Percentiles rank a stretch among this genome's conserved stretches.
These are phyloP conservation scores for Ophiostoma himal-ulmi DNA, from an alignment of 2,329 filamentous ascomycete genomes.

Conservation along the genomic window DNA sequence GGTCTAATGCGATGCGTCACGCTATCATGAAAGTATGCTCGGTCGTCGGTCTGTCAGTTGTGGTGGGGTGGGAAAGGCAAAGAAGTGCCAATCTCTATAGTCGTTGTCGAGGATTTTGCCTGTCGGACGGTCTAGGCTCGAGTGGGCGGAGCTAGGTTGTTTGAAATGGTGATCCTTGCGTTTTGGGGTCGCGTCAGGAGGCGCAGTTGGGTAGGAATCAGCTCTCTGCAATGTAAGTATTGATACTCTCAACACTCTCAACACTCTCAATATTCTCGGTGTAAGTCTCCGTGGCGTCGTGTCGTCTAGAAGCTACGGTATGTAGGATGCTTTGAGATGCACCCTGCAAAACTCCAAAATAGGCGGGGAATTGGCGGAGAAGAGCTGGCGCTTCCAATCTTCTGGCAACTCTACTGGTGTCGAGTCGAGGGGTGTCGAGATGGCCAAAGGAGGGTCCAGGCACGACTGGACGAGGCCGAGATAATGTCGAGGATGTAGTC, in stretches of 20 bases:
- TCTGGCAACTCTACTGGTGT: too few species aligned
- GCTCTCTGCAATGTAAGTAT: background rate
- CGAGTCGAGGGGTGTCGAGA: background rate
- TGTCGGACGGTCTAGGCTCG: background rate
- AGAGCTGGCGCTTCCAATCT: background rate
- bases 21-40: too few species aligned
- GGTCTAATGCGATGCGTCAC: too few species aligned
- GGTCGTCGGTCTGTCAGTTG: background rate
- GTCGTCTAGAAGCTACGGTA: background rate
- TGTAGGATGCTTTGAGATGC: background rate
- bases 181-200: constrained; percentile 15
- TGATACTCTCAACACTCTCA: background rate
- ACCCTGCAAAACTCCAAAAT: background rate
- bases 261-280: background rate
- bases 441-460: background rate
- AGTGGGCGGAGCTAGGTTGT: constrained; percentile 1
- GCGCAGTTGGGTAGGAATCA: background rate
- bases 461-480: background rate
- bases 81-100: background rate
- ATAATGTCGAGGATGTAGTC: background rate
- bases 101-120: background rate
- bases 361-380: constrained; percentile 11
- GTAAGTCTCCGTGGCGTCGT: background rate
- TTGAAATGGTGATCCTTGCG: constrained; percentile 15
- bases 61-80: background rate